Evolutionary conservation across 768 basidiomycete genomes (phyloP), one percentile per base, ranked within the genome.

Genomic region (Termitomyces sp.): DNA sequence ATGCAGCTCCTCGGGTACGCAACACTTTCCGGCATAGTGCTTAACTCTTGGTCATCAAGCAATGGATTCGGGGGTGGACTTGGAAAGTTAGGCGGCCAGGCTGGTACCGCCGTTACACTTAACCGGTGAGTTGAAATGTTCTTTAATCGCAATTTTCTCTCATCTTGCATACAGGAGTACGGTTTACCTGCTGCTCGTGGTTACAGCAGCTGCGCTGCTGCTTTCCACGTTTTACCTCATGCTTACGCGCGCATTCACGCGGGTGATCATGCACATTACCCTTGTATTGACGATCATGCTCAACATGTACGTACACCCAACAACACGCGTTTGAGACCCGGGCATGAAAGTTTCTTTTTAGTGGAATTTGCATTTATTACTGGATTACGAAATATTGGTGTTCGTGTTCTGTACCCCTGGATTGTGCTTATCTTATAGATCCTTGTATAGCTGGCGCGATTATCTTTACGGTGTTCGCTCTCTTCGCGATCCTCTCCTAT

Each of bases 391-490:
- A 76, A 65, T 88, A 86, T 64, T 88, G 82, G 63, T 87, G 86
- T 88, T 63, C 53, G 84, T 72, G 5, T 20, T 55, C 53, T 44
- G 0, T 47, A 4, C 26, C 34, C 31, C 42, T 56, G 65, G n/a
- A 18, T 14, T 8, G 24, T 13, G 27, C 20, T 36, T n/a, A 1
- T 46, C 60, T 55, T 53, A 48, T 53, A 26, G 18, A 14, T 26
- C 29, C 4, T 32, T 43, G 12, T 46, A 60, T 66, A 89, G 87
- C 88, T 48, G 90, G 87, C 9, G 91, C 92, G 2, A 88, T 93
- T 64, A 85, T 93, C 58, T 92, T 92, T 75, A 88, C 89, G 2
- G 70, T 93, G 56, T 86, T 94, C 57, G 88, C 91, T 0, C 59
- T 92, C 29, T 68, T 94, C 54, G 91, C 89, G 1, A 68, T 92